phyloP scores from a whole-genome alignment of 805 yeast genomes.

The Henningerozyma blattae region DNA sequence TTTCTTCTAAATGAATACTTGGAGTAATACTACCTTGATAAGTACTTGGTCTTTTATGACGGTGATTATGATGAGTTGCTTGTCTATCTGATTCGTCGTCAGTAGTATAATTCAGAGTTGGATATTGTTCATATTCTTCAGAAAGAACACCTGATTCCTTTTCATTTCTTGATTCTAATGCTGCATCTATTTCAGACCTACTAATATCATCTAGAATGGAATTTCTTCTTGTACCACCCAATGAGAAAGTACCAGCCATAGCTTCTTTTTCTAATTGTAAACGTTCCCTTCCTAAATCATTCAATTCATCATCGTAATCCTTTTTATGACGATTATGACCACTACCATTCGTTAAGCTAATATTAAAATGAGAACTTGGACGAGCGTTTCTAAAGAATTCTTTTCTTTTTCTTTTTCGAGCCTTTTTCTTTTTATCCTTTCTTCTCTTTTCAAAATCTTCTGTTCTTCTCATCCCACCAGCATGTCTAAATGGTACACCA shows the following conservation, averaged over 20 bases:
- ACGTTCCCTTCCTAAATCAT: constrained; percentile 25
- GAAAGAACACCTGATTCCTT: too few species aligned
- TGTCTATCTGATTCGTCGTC: background rate
- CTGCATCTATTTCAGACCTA: background rate
- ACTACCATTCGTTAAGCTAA: too few species aligned
- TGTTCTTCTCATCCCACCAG: constrained; percentile 43
- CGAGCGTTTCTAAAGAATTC: constrained; percentile 6
- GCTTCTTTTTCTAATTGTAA: constrained; percentile 32
- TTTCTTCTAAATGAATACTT: background rate
- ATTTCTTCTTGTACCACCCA: constrained; percentile 18
- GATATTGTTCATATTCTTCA: constrained; percentile 1
- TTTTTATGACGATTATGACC: too few species aligned
- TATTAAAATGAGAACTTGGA: constrained; percentile 7
- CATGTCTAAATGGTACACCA: constrained; percentile 55
- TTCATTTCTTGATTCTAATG: constrained; percentile 1
- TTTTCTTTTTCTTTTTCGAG: constrained; percentile 1
- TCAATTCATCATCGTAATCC: constrained; percentile 19
- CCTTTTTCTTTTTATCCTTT: constrained; percentile 22
- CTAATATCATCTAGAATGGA: constrained; percentile 1
- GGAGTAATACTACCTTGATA: background rate
- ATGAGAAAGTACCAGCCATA: constrained; percentile 31
- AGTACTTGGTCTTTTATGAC: background rate
- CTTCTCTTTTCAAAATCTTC: constrained; percentile 21
- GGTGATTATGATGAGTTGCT: too few species aligned
- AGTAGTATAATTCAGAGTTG: constrained; percentile 1